Percentiles rank a stretch among this genome's conserved stretches.
Evolutionary conservation across 2,329 filamentous ascomycete species (phyloP).

Genomic region (Trichoderma sp.): DNA sequence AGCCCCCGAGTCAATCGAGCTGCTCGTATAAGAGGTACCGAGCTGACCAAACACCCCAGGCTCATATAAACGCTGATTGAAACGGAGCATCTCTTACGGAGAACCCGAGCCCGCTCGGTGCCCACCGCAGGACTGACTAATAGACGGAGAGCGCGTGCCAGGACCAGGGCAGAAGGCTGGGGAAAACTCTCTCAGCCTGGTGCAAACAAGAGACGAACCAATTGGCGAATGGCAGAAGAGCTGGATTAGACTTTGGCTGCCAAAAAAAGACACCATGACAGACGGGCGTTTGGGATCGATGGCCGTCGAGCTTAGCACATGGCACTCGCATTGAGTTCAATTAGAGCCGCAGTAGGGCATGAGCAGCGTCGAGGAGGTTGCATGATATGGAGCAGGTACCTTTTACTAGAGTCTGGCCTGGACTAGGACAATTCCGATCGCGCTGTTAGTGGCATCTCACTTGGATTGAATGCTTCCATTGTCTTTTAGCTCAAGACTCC

Average conservation of each 20-base stretch:
- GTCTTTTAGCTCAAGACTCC: not conserved
- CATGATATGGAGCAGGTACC: not conserved
- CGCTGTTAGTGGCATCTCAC: not conserved
- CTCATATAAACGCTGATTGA: not conserved
- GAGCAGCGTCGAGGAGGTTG: not conserved
- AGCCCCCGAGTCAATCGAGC: not conserved
- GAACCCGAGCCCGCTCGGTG: not conserved
- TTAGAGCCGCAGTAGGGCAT: conserved; percentile 13
- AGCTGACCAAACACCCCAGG: not conserved
- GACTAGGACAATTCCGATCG: too few relatives aligned
- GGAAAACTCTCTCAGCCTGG: not conserved
- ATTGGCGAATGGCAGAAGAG: not conserved
- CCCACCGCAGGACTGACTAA: conserved; percentile 16
- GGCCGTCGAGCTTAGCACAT: not conserved
- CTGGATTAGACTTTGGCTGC: not conserved
- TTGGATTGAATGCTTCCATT: not conserved
- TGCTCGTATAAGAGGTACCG: not conserved
- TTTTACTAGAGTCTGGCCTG: too few relatives aligned
- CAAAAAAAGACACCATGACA: not conserved
- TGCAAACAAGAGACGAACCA: not conserved
- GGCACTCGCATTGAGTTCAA: conserved; percentile 3
- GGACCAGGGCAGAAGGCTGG: not conserved
- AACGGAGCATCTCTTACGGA: not conserved
- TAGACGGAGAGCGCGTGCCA: not conserved
- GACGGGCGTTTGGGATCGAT: not conserved